Percentiles rank a stretch among this genome's conserved stretches.
phyloP scores from a whole-genome alignment of 1,284 basidiomycete species.

The Takashimella tepidaria region DNA sequence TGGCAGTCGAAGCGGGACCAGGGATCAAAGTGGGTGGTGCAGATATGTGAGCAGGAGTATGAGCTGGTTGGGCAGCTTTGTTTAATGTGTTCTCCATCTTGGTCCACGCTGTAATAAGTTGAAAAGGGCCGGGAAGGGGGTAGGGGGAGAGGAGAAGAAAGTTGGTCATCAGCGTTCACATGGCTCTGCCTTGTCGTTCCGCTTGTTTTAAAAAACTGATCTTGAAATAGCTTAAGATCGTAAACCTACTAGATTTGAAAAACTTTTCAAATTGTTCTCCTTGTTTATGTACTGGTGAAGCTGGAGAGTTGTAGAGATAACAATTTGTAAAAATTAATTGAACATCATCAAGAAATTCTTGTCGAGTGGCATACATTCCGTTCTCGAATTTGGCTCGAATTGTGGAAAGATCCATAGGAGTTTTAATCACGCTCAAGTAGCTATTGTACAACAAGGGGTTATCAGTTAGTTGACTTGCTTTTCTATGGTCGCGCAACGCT shows the following conservation, averaged over 20 bases:
- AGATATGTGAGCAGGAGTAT: constrained; percentile 10
- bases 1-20: constrained; percentile 2
- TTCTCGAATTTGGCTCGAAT: constrained; percentile 81
- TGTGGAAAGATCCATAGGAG: constrained; percentile 92
- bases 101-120: constrained; percentile 29
- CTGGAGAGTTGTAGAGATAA: constrained; percentile 73
- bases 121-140: too few relatives aligned
- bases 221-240: too few relatives aligned
- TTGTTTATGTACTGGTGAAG: constrained; percentile 69
- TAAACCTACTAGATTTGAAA: constrained; percentile 84
- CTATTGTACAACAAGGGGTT: constrained; percentile 51
- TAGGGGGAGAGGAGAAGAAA: too few relatives aligned
- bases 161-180: too few relatives aligned
- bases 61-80: constrained; percentile 1
- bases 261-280: constrained; percentile 70
- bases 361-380: constrained; percentile 74
- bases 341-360: constrained; percentile 81
- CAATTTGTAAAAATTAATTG: constrained; percentile 84
- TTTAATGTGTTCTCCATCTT: constrained; percentile 38
- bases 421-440: constrained; percentile 84
- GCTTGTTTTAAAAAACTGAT: too few relatives aligned
- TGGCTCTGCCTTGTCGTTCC: too few relatives aligned
- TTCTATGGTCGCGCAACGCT: too few relatives aligned
- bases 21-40: constrained; percentile 13
- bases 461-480: too few relatives aligned